Conservation (phyloP, 192 early-diverging fungal species). For the Spizellomyces sp. region DNA sequence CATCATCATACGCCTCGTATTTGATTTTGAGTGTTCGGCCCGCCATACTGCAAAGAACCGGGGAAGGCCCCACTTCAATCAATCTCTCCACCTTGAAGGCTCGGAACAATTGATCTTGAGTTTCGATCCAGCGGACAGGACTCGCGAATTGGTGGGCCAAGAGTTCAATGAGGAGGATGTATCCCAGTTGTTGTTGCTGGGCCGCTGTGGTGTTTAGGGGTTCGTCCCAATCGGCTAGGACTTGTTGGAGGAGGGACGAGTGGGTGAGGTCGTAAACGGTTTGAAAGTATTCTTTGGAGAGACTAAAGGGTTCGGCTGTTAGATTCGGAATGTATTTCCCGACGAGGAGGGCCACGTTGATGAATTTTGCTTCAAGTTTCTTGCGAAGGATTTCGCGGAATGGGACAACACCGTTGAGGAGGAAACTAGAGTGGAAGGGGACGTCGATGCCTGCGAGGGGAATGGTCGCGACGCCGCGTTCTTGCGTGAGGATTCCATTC, state of each 20-base stretch:
- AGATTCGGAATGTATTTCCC: constrained; percentile 95
- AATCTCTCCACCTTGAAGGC: constrained; percentile 81
- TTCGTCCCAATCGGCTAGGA: constrained; percentile 81
- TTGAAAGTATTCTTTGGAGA: constrained; percentile 75
- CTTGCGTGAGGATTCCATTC: constrained; percentile 68
- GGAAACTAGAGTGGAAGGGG: constrained; percentile 96
- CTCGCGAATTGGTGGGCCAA: constrained; percentile 92
- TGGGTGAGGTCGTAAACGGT: constrained; percentile 71
- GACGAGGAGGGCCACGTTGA: constrained; percentile 80
- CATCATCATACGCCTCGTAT: constrained; percentile 95
- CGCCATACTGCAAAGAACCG: constrained; percentile 92
- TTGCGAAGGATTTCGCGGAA: constrained; percentile 87
- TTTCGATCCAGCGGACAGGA: constrained; percentile 94
- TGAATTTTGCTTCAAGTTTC: constrained; percentile 79
- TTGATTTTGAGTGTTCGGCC: constrained; percentile 92
- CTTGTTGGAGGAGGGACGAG: constrained; percentile 73
- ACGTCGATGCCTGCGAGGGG: constrained; percentile 92
- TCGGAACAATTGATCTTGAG: constrained; percentile 84
- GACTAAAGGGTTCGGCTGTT: constrained; percentile 85
- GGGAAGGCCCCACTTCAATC: constrained; percentile 88
- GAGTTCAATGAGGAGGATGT: constrained; percentile 84
- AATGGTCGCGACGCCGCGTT: constrained; percentile 89
- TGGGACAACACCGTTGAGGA: constrained; percentile 86
- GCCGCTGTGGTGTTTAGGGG: constrained; percentile 66
- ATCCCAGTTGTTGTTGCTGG: constrained; percentile 84